Base-by-base conservation (phyloP, 2,329 filamentous ascomycete genomes). In the Apiospora rasikravindrae region DNA sequence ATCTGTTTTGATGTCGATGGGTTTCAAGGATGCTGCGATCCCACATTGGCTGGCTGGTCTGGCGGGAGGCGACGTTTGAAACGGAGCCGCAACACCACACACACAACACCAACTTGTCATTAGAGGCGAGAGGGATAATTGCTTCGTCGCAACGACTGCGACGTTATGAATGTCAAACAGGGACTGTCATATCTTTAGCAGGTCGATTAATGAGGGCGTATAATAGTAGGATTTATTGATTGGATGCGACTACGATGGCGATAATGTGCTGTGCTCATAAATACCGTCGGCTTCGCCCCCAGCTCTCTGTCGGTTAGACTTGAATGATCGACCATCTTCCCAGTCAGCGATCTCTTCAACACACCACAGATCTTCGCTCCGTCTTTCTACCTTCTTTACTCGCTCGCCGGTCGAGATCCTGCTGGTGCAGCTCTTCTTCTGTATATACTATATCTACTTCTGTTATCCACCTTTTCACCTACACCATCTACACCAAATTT, bases 321-420 rank as follows among this genome's bases (percentile, higher is more conserved):
- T 64, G 57, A 40, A 14, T 61, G 53, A 61, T 61, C 53, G 53
- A 3, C 53, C 53, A 61, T 61, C 53, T 61, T 49, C 45, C 45
- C 45, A 49, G 45, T n/a, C 45, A n/a, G 45, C n/a, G 45, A 49
- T 49, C 45, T n/a, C 19, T 16, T 0, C 45, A 49, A 8, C 6
- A n/a, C 16, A 33, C 14, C 33, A 24, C 49, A 53, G 49, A 53
- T 53, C 49, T 26, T 26, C 26, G 10, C 26, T 6, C 37, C 37
- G 1, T 44, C 64, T 24, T 1, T 22, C 40, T n/a, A 19, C 29
- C 22, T 44, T 45, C 40, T 68, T 67, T n/a, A 14, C 40, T 68
- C 66, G 40, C 66, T 68, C 66, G 66, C 66, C 66, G 66, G 66
- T 47, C 66, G 66, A 68, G 66, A 47, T 29, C 16, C 66, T 68